These are phyloP conservation scores for Pholiota adiposa DNA, from an alignment of 1,284 basidiomycete genomes.

Conservation along the genomic window DNA sequence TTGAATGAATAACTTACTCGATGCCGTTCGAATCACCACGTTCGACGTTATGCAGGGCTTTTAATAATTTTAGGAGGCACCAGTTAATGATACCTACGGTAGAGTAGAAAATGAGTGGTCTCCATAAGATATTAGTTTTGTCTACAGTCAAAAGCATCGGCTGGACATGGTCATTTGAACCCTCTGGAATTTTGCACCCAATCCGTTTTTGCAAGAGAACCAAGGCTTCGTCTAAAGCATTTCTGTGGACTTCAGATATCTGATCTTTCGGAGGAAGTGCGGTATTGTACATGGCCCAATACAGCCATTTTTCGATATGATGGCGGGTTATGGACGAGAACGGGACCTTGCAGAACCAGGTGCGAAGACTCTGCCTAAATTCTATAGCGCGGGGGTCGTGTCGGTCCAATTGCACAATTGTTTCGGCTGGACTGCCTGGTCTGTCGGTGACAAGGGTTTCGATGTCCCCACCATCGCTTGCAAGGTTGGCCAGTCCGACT, in stretches of 20 bases:
- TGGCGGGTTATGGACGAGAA: slow-evolving; percentile 74
- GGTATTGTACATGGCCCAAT: slow-evolving; percentile 83
- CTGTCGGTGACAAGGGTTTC: slow-evolving; percentile 54
- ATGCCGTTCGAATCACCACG: slow-evolving; percentile 57
- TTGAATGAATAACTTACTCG: slow-evolving; percentile 52
- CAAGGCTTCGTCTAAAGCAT: slow-evolving; percentile 62
- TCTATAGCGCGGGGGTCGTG: slow-evolving; percentile 78
- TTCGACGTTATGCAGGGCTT: slow-evolving; percentile 51
- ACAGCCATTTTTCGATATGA: slow-evolving; percentile 79
- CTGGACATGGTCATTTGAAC: slow-evolving; percentile 56
- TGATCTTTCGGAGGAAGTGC: slow-evolving; percentile 56
- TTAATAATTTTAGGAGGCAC: slow-evolving; percentile 48
- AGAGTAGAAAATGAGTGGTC: slow-evolving; percentile 78
- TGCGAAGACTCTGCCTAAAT: slow-evolving; percentile 72
- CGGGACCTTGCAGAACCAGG: slow-evolving; percentile 76
- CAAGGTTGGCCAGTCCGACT: slow-evolving; percentile 61
- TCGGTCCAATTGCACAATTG: slow-evolving; percentile 56
- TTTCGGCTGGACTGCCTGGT: slow-evolving; percentile 66
- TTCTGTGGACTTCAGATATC: slow-evolving; percentile 48
- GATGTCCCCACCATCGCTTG: slow-evolving; percentile 56
- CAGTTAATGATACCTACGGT: slow-evolving; percentile 61
- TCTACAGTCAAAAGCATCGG: slow-evolving; percentile 83
- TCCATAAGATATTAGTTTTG: slow-evolving; percentile 66
- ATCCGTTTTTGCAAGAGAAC: slow-evolving; percentile 74
- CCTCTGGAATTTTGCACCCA: slow-evolving; percentile 67